Evolutionary conservation across 208 protist genomes (phyloP), one percentile per base, ranked within the genome.

Genomic region (Crithidia sp.): DNA sequence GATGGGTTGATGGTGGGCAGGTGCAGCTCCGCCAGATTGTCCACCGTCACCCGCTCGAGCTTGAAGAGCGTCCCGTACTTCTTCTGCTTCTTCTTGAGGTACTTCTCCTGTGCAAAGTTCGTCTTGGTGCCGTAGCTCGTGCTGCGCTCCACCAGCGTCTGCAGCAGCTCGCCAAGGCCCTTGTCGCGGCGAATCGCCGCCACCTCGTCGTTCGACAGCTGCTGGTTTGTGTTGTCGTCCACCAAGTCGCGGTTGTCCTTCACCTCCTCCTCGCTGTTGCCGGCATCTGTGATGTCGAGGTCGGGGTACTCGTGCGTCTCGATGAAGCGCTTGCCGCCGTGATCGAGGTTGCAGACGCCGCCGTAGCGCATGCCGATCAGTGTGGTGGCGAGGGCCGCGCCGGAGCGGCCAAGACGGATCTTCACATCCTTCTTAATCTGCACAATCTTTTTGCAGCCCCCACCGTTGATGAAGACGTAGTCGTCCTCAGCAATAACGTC

Each of bases 51-150:
- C 14, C 78, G 74, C 70, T 95, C 88, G 14, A 97, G 58, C 79
- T 95, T 96, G 74, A 96, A 96, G 12, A 95, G 76, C 36, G 79
- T 86, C 40, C 86, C 87, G 75, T 95, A 97, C 63, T 95, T 92
- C 71, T 95, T 94, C 73, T 95, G 71, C 77, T 98, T 98, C 74
- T 95, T 96, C 8, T 84, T 89, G 10, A 98, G 74, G 72, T 97
- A 98, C 74, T 98, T 98, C 64, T 97, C 91, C 75, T 98, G 89
- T 2, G 93, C 83, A 71, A 95, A 98, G 37, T 79, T 81, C 12
- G 95, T 97, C 73, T 98, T 98, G 47, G 72, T 83, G 49, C 87
- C 78, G 71, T 96, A 97, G 36, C 93, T 97, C 17, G 75, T 62
- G 63, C 92, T 97, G 71, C 94, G 93, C 67, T 94, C 86, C 16